Conservation (phyloP, 352 stramenopile species). For the Globisporangium polare region DNA sequence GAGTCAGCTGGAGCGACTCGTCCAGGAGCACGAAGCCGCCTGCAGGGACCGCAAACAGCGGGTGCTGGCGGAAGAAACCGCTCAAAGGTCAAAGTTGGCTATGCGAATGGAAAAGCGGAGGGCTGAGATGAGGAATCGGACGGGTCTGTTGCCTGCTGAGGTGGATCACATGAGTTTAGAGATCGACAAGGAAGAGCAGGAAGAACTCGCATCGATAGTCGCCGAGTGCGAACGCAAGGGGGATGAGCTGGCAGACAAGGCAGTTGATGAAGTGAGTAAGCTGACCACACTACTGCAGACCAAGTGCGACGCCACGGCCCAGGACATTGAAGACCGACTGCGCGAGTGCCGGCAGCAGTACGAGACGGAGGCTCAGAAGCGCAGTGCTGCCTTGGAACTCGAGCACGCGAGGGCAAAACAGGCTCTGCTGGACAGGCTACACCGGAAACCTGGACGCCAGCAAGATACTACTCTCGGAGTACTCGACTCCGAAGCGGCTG, state of each 20-base stretch:
- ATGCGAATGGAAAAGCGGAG: neutral
- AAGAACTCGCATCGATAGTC: neutral
- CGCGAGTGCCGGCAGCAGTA: neutral
- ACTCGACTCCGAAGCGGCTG: too few species aligned
- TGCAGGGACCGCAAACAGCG: constrained; percentile 2
- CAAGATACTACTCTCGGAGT: too few species aligned
- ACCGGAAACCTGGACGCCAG: too few species aligned
- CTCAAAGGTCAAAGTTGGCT: neutral
- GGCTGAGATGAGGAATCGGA: neutral
- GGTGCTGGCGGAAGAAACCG: neutral
- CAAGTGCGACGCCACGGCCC: neutral
- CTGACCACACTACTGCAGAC: neutral
- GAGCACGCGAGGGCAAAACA: constrained; percentile 1
- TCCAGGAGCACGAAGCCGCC: constrained; percentile 1
- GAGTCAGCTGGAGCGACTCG: constrained; percentile 1
- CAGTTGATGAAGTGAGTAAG: neutral
- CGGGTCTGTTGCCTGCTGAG: neutral
- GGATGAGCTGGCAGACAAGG: neutral
- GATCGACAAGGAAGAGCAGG: neutral
- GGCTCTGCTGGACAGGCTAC: neutral
- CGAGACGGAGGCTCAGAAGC: neutral
- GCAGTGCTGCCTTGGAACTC: neutral
- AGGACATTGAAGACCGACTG: neutral
- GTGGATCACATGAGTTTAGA: neutral
- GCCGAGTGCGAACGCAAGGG: neutral